Percentiles rank a stretch among this genome's conserved stretches.
These are phyloP conservation scores for Aleurites moluccanus DNA, from an alignment of 441 rosid species.

Conservation along the genomic window DNA sequence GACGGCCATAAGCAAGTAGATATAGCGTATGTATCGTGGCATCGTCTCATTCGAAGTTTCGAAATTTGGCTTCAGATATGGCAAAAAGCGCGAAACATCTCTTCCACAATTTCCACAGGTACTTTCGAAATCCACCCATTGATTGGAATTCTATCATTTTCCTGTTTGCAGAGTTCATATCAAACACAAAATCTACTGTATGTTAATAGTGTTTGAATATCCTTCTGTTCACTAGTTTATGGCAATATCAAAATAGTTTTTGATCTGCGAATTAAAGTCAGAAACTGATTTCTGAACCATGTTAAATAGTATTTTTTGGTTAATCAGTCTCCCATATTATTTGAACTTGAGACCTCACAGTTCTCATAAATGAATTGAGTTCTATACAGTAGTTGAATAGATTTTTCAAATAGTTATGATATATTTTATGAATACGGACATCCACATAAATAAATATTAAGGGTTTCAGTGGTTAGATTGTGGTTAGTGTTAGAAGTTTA, in stretches of 20 bases:
- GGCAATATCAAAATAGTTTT: background rate
- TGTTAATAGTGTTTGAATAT: background rate
- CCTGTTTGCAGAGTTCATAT: background rate
- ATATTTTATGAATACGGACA: background rate
- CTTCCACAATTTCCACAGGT: slow-evolving; percentile 30
- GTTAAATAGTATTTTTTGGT: too few relatives aligned
- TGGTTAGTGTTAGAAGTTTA: too few relatives aligned
- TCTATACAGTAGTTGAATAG: too few relatives aligned
- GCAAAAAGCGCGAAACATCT: slow-evolving; percentile 8
- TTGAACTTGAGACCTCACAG: too few relatives aligned
- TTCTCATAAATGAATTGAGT: background rate
- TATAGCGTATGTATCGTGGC: slow-evolving; percentile 35
- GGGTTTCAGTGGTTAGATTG: too few relatives aligned
- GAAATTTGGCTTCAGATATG: slow-evolving; percentile 12
- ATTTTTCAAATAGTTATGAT: background rate
- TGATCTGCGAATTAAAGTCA: background rate
- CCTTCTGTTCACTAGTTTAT: background rate
- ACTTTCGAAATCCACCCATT: slow-evolving; percentile 11
- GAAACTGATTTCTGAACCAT: background rate
- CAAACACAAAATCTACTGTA: background rate
- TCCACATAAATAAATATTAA: too few relatives aligned
- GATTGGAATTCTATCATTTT: background rate
- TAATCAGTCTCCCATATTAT: too few relatives aligned
- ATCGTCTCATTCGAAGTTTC: slow-evolving; percentile 32
- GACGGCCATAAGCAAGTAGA: slow-evolving; percentile 18